Evolutionary conservation across 352 stramenopile genomes (phyloP), one percentile per base, ranked within the genome.

Genomic region (Phytophthora hybrid): DNA sequence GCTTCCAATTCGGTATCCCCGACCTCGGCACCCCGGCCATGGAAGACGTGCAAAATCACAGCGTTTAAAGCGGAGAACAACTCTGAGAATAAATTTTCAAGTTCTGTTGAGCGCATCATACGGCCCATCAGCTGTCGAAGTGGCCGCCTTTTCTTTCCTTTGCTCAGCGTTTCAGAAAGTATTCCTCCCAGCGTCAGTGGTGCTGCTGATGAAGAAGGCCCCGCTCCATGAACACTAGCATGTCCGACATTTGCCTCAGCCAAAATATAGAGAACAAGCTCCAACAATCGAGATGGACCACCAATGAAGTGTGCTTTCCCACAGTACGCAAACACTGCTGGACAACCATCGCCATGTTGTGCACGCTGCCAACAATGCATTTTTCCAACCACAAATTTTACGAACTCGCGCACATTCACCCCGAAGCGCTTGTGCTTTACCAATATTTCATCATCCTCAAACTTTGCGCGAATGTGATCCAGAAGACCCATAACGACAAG

Each of bases 311-410:
- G 85, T 16, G 85, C 74, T 63, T 56, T 74, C 18, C 80, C 78
- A 55, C 83, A 92, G 29, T 84, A 93, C 39, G 61, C 70, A 67
- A 91, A 85, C 2, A 68, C 59, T 16, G 58, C 21, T 14, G 86
- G 84, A 41, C 86, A 93, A 6, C 76, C 80, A 44, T 93, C 84
- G 3, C 87, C 84, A 31, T 92, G 81, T 59, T 94, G 87, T 10
- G 87, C 73, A 26, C 80, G 77, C 55, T 94, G 87, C 87, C 85
- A 94, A 34, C 77, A 78, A 23, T 90, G 83, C 82, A 93, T 93
- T 47, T 87, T 91, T 34, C 67, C 61, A 26, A 92, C 77, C 4
- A 77, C 74, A 41, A 92, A 73, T 31, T 75, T 81, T 21, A 91
- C 71, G 46, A 94, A 91, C 5, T 86, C 80, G 26, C 86, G 84